These are phyloP conservation scores for Tolypocladium guangdongense DNA, from an alignment of 2,329 filamentous ascomycete species.

Conservation along the genomic window DNA sequence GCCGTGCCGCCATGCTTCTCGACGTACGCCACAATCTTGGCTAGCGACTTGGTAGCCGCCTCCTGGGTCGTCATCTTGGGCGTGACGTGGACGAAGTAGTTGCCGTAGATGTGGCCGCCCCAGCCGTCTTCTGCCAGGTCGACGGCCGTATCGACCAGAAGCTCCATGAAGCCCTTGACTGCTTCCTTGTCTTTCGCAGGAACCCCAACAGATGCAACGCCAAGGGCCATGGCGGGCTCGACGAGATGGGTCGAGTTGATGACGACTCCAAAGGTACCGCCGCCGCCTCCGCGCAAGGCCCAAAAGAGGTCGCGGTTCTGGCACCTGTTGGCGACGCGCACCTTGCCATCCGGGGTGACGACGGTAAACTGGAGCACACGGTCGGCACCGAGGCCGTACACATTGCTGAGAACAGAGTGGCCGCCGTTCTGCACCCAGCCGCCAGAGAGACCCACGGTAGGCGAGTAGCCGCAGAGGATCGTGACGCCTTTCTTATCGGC, in stretches of 20 bases:
- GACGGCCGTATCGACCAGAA: constrained; percentile 7
- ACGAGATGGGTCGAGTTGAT: constrained; percentile 22
- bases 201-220: constrained; percentile 1
- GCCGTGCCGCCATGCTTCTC: constrained; percentile 1
- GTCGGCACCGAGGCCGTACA: constrained; percentile 31
- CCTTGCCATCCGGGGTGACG: constrained; percentile 31
- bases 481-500: constrained; percentile 2
- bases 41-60: constrained; percentile 1
- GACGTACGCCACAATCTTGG: constrained; percentile 1
- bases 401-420: constrained; percentile 33
- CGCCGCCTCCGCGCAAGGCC: constrained; percentile 35
- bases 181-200: neutral
- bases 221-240: constrained; percentile 1
- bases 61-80: constrained; percentile 1
- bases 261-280: constrained; percentile 30
- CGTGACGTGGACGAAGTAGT: constrained; percentile 5
- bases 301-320: constrained; percentile 36
- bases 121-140: constrained; percentile 7
- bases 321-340: constrained; percentile 27
- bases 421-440: constrained; percentile 30
- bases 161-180: constrained; percentile 3
- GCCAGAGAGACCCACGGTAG: constrained; percentile 15
- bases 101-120: constrained; percentile 10
- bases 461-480: constrained; percentile 3
- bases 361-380: constrained; percentile 16